phyloP scores from a whole-genome alignment of 345 rosid species.

The Lumnitzera racemosa region DNA sequence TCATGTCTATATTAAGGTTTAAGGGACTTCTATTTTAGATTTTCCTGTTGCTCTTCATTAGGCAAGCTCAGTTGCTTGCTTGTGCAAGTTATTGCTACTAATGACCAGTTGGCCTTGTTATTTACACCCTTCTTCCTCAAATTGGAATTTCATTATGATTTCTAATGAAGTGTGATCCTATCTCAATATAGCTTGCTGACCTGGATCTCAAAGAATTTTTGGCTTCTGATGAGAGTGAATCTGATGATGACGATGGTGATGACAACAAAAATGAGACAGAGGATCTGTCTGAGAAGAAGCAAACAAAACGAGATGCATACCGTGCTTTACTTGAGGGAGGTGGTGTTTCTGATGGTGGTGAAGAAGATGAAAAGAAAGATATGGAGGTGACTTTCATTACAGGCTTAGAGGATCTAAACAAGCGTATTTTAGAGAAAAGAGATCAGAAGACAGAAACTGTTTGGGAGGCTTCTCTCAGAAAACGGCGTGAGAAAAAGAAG shows the following conservation, averaged over 20 bases:
- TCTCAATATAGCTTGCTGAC: conserved; percentile 52
- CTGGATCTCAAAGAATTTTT: conserved; percentile 74
- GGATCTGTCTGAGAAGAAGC: conserved; percentile 34
- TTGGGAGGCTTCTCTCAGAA: conserved; percentile 60
- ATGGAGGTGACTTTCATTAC: conserved; percentile 93
- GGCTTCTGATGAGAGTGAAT: conserved; percentile 79
- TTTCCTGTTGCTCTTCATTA: too few relatives aligned
- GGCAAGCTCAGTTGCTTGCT: too few relatives aligned
- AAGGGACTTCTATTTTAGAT: too few relatives aligned
- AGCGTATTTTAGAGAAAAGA: conserved; percentile 64
- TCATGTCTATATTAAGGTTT: too few relatives aligned
- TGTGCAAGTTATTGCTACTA: too few relatives aligned
- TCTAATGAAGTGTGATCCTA: neutral
- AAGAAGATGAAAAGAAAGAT: conserved; percentile 55
- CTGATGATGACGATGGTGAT: conserved; percentile 45
- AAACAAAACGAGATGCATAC: conserved; percentile 46
- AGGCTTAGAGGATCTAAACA: conserved; percentile 84
- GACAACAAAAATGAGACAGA: conserved; percentile 21
- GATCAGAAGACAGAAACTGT: conserved; percentile 66
- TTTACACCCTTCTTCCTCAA: too few relatives aligned
- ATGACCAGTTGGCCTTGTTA: too few relatives aligned
- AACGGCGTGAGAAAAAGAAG: conserved; percentile 65
- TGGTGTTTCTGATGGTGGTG: conserved; percentile 56
- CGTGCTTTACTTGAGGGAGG: conserved; percentile 55
- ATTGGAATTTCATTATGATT: too few relatives aligned